Evolutionary conservation across 2,329 filamentous ascomycete genomes (phyloP).

Genomic region (Colletotrichum sp.): DNA sequence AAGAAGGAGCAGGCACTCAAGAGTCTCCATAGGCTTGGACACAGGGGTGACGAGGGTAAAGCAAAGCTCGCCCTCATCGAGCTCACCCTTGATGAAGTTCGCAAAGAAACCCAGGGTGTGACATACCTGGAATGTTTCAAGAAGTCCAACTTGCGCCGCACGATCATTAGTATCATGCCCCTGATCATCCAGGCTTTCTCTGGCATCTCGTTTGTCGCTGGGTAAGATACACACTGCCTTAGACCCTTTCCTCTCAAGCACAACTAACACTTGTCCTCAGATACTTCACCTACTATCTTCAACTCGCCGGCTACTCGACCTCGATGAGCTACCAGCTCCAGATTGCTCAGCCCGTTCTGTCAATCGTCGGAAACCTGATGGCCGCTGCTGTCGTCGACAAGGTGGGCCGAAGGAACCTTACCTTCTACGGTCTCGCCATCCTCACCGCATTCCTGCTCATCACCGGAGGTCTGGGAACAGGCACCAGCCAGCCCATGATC

Average conservation of each 20-base stretch:
- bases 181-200: constrained; percentile 38
- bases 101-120: constrained; percentile 38
- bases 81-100: constrained; percentile 36
- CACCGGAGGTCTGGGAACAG: constrained; percentile 38
- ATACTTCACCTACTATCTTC: constrained; percentile 39
- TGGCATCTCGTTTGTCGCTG: constrained; percentile 37
- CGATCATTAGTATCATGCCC: constrained; percentile 41
- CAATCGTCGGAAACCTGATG: constrained; percentile 43
- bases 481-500: constrained; percentile 23
- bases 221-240: constrained; percentile 37
- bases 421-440: constrained; percentile 36
- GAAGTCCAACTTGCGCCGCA: constrained; percentile 42
- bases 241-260: not conserved
- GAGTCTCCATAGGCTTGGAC: constrained; percentile 36
- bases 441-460: constrained; percentile 45
- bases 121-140: constrained; percentile 46
- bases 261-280: not conserved
- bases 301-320: constrained; percentile 44
- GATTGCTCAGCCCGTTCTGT: constrained; percentile 43
- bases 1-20: constrained; percentile 37
- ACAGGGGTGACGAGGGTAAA: constrained; percentile 27
- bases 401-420: constrained; percentile 39
- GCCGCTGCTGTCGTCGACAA: constrained; percentile 42
- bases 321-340: constrained; percentile 40
- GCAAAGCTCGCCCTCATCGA: constrained; percentile 33